Base-by-base conservation (phyloP, 768 basidiomycete genomes). In the Mycena epipterygia region DNA sequence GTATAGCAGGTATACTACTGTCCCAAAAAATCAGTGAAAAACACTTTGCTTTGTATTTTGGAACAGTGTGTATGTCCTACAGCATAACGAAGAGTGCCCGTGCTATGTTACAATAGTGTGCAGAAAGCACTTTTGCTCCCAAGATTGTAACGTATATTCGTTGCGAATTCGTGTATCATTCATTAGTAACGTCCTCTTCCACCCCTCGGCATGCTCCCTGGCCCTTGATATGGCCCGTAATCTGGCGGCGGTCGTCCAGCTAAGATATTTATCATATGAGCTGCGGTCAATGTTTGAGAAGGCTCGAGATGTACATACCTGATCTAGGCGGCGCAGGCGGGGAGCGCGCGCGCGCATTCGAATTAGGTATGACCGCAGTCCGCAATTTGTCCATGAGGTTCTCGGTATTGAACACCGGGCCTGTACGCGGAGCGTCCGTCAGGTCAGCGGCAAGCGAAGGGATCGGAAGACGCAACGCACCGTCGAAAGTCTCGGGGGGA, bases 401-500 rank as follows among this genome's bases (percentile, higher is more conserved):
- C 33, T 98, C 96, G 1, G 93, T 92, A 65, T 94, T 87, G 83
- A 97, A 97, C 42, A 95, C 88, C 12, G 96, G 96, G 5, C 96
- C 96, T 97, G 73, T n/a, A n/a, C n/a, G n/a, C 25, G 74, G 30
- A 51, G 21, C 2, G 1, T 4, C 25, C 14, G 35, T 56, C 62
- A 53, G 23, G n/a, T 7, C 60, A 72, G 62, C 27, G 59, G 37
- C 30, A 27, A 33, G 53, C 57, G 64, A 60, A 35, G 41, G 2
- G 39, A 14, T 42, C 62, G 52, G 72, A n/a, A 41, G 48, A 68
- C 42, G n/a, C 21, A 42, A 56, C 90, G 74, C 72, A 96, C 96
- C 97, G 81, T 98, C 95, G 79, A 98, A 98, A n/a, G 88, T 80
- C 17, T 80, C 72, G 6, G 93, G 84, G 44, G 87, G 81, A 7